Base-by-base conservation (phyloP, 495 filamentous ascomycete genomes). In the Gamarada debralockiae region DNA sequence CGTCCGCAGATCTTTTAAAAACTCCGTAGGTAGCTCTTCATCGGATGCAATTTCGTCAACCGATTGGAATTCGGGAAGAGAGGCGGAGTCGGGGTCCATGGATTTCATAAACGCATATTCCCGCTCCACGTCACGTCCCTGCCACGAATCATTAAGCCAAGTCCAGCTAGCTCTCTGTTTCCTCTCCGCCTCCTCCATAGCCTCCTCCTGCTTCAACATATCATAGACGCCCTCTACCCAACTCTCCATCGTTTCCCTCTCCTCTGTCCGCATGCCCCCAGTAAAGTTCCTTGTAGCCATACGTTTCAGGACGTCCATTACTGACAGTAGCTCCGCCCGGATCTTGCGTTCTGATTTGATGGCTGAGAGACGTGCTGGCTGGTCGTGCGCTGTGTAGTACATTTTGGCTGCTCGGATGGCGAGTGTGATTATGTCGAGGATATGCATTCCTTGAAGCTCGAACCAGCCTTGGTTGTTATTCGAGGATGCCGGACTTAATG, bases 351-450 rank as follows among this genome's bases (percentile, higher is more conserved):
- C 91, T 1, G 84, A 85, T 60, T 86, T 89, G 72, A 97, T 90
- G 31, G 80, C 72, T 54, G 90, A 87, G n/a, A 97, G 72, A 21
- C 87, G 84, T 51, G 89, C 83, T 5, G 91, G 88, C 18, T 85
- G 73, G 61, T 90, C 82, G 63, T 97, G 91, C 1, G 86, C 71
- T 5, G 90, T 95, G 69, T 97, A 97, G 71, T 97, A 98, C 39
- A 91, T 84, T 65, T 91, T 96, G 29, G 93, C 93, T 6, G 95
- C 92, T 29, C 90, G 84, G 52, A 98, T 96, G 13, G 92, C 92
- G 39, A 97, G 75, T 3, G 93, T 98, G 68, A 92, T 84, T 41
- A 96, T 81, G 62, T 97, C 93, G 31, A 97, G 73, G 34, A 98
- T 79, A 52, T 95, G 87, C 71, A 96, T 80, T 7, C 93, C 93